Evolutionary conservation across 2,329 filamentous ascomycete species (phyloP).

Genomic region (Pseudogymnoascus sp.): DNA sequence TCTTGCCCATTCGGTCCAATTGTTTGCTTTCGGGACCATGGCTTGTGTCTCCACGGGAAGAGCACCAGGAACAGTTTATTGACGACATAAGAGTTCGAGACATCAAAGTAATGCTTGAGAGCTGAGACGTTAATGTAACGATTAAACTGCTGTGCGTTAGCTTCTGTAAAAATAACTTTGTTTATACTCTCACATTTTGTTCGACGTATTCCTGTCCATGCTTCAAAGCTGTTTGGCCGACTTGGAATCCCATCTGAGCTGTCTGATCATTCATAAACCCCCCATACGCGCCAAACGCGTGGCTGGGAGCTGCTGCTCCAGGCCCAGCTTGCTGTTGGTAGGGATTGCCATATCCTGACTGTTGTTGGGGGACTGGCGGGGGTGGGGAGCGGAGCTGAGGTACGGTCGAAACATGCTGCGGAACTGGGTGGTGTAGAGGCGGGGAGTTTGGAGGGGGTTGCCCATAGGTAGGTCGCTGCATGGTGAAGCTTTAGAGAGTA

Average conservation of each 20-base stretch:
- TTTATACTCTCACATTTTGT: conserved; percentile 64
- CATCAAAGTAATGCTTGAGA: conserved; percentile 98
- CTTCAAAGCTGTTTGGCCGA: conserved; percentile 84
- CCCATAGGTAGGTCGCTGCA: conserved; percentile 81
- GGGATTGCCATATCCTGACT: conserved; percentile 60
- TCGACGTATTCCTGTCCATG: conserved; percentile 92
- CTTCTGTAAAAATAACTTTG: conserved; percentile 29
- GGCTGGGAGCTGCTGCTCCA: conserved; percentile 27
- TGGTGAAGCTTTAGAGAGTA: conserved; percentile 30
- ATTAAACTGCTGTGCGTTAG: conserved; percentile 46
- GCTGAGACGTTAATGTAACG: conserved; percentile 86
- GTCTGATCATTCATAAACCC: conserved; percentile 95
- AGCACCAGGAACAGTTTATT: conserved; percentile 89
- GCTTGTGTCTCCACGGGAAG: conserved; percentile 95
- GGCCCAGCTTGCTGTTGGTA: conserved; percentile 53
- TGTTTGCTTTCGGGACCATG: conserved; percentile 87
- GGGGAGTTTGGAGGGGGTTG: conserved; percentile 66
- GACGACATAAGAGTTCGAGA: conserved; percentile 93
- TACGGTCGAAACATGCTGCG: conserved; percentile 96
- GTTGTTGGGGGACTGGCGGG: conserved; percentile 62
- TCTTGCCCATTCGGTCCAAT: conserved; percentile 61
- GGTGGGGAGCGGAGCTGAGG: conserved; percentile 93
- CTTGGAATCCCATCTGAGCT: conserved; percentile 87
- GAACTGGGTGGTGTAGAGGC: conserved; percentile 91
- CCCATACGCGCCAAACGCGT: conserved; percentile 65